Percentiles rank a stretch among this genome's conserved stretches.
Conservation (phyloP, 768 basidiomycete genomes). For the Boletales sp. region DNA sequence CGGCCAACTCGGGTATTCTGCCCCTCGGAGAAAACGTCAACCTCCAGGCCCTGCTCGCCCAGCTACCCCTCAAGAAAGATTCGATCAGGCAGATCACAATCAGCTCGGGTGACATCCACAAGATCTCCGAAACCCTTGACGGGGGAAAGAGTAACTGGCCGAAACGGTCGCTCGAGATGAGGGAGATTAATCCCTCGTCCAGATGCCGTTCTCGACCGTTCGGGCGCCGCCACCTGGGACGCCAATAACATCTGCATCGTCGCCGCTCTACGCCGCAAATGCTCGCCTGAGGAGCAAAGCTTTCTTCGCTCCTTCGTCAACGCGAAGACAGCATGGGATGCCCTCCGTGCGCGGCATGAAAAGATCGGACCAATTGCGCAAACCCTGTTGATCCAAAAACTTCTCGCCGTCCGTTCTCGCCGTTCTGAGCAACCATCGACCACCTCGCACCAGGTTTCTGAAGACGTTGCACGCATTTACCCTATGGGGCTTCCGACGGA, state of each 20-base stretch:
- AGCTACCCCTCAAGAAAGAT: too few species aligned
- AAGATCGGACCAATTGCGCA: constrained; percentile 16
- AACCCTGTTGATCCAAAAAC: constrained; percentile 13
- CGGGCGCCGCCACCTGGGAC: neutral
- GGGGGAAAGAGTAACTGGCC: neutral
- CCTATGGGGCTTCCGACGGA: constrained; percentile 15
- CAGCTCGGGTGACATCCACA: neutral
- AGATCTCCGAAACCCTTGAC: neutral
- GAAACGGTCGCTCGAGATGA: neutral
- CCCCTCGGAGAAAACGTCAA: too few species aligned
- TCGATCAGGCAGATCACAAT: neutral
- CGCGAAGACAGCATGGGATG: neutral
- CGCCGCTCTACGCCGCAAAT: neutral
- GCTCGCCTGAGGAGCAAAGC: neutral
- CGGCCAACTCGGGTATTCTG: too few species aligned
- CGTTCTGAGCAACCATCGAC: neutral
- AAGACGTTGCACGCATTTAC: constrained; percentile 13
- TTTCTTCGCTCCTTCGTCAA: neutral
- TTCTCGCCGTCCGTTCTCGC: constrained; percentile 8
- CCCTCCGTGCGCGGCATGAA: constrained; percentile 11
- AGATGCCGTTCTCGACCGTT: neutral
- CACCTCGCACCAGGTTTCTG: neutral
- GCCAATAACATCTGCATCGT: neutral
- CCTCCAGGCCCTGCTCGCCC: too few species aligned
- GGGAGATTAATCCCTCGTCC: neutral